phyloP scores from a whole-genome alignment of 75 land plant species.

The Larix kaempferi region DNA sequence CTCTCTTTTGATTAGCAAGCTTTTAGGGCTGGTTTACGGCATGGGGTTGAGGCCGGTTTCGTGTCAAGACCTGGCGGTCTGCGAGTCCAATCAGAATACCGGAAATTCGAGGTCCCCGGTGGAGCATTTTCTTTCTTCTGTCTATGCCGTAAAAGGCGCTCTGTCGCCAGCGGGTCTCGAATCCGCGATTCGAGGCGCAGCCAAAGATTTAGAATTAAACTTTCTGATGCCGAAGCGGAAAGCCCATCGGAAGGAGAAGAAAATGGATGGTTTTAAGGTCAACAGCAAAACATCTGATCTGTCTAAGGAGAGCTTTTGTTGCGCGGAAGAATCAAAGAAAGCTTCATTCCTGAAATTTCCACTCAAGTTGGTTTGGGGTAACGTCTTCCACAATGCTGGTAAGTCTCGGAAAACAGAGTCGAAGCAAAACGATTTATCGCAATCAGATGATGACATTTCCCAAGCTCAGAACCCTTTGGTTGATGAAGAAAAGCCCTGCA shows the following conservation, averaged over 20 bases:
- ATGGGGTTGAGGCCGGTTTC: background rate
- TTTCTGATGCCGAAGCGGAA: background rate
- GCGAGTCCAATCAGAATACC: background rate
- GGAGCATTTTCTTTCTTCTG: background rate
- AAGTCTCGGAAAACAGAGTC: slow-evolving; percentile 4
- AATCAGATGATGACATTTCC: slow-evolving; percentile 1
- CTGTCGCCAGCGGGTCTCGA: slow-evolving; percentile 15
- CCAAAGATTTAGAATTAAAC: slow-evolving; percentile 29
- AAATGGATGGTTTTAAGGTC: background rate
- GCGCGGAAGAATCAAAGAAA: slow-evolving; percentile 5
- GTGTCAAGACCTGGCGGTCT: background rate
- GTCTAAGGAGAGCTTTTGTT: background rate
- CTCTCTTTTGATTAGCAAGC: no score
- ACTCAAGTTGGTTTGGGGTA: background rate
- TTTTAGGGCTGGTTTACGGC: background rate
- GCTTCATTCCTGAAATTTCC: background rate
- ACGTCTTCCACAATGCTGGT: background rate
- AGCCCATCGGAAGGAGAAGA: background rate
- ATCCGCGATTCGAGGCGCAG: slow-evolving; percentile 25
- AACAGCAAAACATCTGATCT: background rate
- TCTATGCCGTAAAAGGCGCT: background rate
- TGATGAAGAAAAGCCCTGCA: slow-evolving; percentile 24
- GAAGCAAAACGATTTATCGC: background rate
- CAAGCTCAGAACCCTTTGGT: background rate
- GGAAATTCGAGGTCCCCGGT: background rate